Evolutionary conservation across 2,329 filamentous ascomycete genomes (phyloP).

Genomic region (Lecanicillium sp.): DNA sequence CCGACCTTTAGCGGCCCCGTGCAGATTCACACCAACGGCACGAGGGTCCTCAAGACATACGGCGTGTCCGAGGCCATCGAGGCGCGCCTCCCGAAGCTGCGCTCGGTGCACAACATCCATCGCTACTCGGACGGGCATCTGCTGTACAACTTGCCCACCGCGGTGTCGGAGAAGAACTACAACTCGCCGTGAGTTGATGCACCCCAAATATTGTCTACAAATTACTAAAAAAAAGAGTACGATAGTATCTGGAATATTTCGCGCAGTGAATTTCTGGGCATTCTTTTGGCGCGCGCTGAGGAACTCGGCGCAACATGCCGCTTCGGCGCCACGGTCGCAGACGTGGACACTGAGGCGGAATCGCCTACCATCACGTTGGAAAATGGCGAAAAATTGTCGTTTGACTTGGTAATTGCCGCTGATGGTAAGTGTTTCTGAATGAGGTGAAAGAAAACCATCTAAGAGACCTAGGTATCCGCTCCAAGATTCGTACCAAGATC

Average conservation of each 20-base stretch:
- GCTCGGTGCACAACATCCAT: conserved; percentile 1
- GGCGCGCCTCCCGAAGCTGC: neutral
- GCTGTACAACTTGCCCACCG: neutral
- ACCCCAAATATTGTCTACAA: too few species aligned
- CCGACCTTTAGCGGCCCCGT: neutral
- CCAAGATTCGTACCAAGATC: neutral
- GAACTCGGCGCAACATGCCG: neutral
- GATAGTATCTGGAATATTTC: neutral
- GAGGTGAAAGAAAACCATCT: neutral
- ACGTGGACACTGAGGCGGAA: neutral
- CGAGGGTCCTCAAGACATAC: neutral
- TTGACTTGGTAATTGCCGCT: conserved; percentile 1
- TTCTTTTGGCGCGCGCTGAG: neutral
- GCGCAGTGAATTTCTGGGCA: neutral
- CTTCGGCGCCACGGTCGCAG: neutral
- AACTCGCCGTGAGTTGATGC: neutral
- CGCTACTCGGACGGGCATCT: neutral
- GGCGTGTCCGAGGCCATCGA: neutral
- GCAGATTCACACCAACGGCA: neutral
- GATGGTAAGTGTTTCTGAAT: neutral
- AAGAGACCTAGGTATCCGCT: neutral
- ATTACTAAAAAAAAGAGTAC: neutral
- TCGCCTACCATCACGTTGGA: neutral
- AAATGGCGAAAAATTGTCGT: neutral
- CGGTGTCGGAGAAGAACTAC: neutral